Evolutionary conservation across 441 rosid species (phyloP).

Genomic region (Arabidopsis lyrata): DNA sequence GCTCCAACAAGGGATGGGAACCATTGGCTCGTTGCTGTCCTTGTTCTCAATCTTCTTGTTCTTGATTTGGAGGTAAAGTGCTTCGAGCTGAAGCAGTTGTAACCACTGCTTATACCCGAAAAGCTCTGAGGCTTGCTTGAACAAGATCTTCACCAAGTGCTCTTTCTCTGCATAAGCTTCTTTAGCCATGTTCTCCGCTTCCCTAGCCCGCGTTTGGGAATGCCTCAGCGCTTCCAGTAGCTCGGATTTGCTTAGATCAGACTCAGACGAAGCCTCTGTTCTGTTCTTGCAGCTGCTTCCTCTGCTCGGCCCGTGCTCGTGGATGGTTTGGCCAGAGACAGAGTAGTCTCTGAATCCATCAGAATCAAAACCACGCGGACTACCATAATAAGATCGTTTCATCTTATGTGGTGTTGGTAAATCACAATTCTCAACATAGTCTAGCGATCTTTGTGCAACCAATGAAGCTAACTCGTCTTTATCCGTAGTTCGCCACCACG

Average conservation of each 20-base stretch:
- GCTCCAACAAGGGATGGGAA: slow-evolving; percentile 46
- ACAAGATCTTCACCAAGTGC: slow-evolving; percentile 73
- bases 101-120: slow-evolving; percentile 95
- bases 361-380: slow-evolving; percentile 50
- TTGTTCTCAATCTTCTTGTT: slow-evolving; percentile 52
- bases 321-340: slow-evolving; percentile 45
- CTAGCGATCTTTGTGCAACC: slow-evolving; percentile 82
- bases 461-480: slow-evolving; percentile 82
- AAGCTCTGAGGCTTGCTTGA: slow-evolving; percentile 94
- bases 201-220: slow-evolving; percentile 98
- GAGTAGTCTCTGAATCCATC: slow-evolving; percentile 45
- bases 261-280: slow-evolving; percentile 49
- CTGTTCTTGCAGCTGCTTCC: slow-evolving; percentile 48
- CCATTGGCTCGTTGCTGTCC: slow-evolving; percentile 47
- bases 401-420: slow-evolving; percentile 91
- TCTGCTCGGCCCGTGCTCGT: slow-evolving; percentile 37
- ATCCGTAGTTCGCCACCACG: slow-evolving; percentile 94
- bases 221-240: slow-evolving; percentile 88
- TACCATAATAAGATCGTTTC: slow-evolving; percentile 51
- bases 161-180: slow-evolving; percentile 89
- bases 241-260: slow-evolving; percentile 72
- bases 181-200: slow-evolving; percentile 90
- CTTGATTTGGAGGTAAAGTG: slow-evolving; percentile 66
- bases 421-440: slow-evolving; percentile 84
- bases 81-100: slow-evolving; percentile 83